Conservation (phyloP, 169 alveolate species). For the Babesia microti region DNA sequence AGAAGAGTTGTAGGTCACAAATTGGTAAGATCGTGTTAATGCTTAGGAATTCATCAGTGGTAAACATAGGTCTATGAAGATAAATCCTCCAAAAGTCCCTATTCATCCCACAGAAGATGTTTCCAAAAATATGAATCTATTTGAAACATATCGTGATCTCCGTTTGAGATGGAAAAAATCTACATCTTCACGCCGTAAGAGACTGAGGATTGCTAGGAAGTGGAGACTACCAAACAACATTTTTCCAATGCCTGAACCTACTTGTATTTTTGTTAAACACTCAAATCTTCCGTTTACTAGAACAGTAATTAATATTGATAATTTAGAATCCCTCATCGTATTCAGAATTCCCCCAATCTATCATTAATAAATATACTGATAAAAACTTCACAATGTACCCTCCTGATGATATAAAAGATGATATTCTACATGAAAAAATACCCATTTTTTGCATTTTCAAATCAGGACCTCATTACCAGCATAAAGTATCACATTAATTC, state of each 20-base stretch:
- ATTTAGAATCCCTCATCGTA: not conserved
- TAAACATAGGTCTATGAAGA: conserved; percentile 59
- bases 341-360: too few species aligned
- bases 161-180: conserved; percentile 61
- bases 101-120: conserved; percentile 64
- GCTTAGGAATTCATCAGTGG: conserved; percentile 65
- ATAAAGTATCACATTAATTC: conserved; percentile 27
- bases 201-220: conserved; percentile 58
- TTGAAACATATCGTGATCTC: conserved; percentile 61
- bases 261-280: conserved; percentile 58
- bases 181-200: conserved; percentile 46
- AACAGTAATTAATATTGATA: conserved; percentile 3
- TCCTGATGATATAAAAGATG: conserved; percentile 32
- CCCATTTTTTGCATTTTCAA: conserved; percentile 56
- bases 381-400: conserved; percentile 54
- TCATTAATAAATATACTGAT: too few species aligned
- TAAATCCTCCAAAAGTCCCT: conserved; percentile 68
- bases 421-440: conserved; percentile 10
- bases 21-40: conserved; percentile 16
- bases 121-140: conserved; percentile 53
- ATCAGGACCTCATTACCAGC: conserved; percentile 53
- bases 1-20: conserved; percentile 38
- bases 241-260: conserved; percentile 45
- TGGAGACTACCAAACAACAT: conserved; percentile 63
- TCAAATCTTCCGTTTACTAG: conserved; percentile 55